Percentiles rank a stretch among this genome's conserved stretches.
Conservation (phyloP, 164 flowering plant species). For the Vitis rupestris region DNA sequence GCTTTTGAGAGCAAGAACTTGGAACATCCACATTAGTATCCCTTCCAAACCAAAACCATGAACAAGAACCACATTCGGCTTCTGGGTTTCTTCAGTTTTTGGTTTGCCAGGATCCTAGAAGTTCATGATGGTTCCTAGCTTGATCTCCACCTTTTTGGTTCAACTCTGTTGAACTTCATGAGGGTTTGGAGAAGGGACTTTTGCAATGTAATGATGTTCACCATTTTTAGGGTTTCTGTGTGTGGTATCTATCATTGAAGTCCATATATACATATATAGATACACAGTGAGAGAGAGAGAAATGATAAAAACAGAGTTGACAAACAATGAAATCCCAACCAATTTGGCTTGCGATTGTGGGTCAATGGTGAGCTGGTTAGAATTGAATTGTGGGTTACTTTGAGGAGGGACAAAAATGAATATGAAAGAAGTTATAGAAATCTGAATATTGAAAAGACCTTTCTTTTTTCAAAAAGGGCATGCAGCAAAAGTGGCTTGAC, state of each 20-base stretch:
- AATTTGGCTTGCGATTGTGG: too few species aligned
- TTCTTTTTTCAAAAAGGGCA: too few species aligned
- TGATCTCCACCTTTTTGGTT: slow-evolving; percentile 24
- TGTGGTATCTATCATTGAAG: neutral
- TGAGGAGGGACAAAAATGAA: too few species aligned
- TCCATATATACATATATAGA: too few species aligned
- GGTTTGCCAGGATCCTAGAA: slow-evolving; percentile 29
- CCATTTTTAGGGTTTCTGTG: slow-evolving; percentile 24
- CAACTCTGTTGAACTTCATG: slow-evolving; percentile 31
- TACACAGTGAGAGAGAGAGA: too few species aligned
- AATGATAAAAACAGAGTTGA: too few species aligned
- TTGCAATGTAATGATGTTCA: slow-evolving; percentile 23
- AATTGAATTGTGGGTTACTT: too few species aligned
- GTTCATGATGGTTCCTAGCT: slow-evolving; percentile 36
- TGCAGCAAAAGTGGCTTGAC: too few species aligned
- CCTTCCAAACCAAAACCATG: slow-evolving; percentile 38
- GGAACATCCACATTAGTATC: slow-evolving; percentile 38
- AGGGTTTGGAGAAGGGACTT: slow-evolving; percentile 10
- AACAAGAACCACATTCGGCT: slow-evolving; percentile 31
- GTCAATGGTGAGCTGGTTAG: too few species aligned
- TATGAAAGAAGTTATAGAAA: too few species aligned
- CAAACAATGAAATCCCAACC: too few species aligned
- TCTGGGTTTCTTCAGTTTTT: neutral
- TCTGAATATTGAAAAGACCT: too few species aligned
- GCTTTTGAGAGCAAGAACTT: slow-evolving; percentile 22